Evolutionary conservation across 2,329 filamentous ascomycete species (phyloP), one percentile per base, ranked within the genome.

Genomic region (Apiospora rasikravindrae): DNA sequence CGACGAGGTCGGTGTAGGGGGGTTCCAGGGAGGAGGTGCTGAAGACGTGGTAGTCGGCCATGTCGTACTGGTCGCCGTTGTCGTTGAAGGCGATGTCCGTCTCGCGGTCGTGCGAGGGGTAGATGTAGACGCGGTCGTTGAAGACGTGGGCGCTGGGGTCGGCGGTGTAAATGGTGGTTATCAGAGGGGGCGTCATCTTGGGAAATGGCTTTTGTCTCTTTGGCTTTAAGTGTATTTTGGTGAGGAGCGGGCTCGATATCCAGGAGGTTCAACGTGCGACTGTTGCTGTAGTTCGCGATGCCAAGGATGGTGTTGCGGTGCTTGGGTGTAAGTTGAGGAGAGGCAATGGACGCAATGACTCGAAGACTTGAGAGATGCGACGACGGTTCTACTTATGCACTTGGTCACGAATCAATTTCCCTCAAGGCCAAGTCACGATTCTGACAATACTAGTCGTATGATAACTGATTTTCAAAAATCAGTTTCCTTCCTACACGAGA

Each of bases 21-120:
- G 86, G 84, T 71, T 89, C 87, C 72, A 89, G 82, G 40, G 83
- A 84, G 14, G 81, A 76, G 37, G 83, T 83, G 75, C 88, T 91
- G 82, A 95, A 91, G 80, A 95, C 93, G 82, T 95, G 93, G 86
- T 95, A 95, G 84, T 95, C 93, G 71, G 84, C 87, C 93, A 95
- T 95, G 84, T 94, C 93, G 81, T 94, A 95, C 81, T 95, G 93
- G 83, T 94, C 93, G 79, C 93, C 93, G 86, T 94, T 94, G 86
- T 95, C 93, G 84, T 95, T 95, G 86, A 92, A 91, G 72, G 88
- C 72, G 81, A 94, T 93, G 81, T 90, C 88, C 6, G 92, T 93
- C 81, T 94, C 91, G 76, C 92, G 89, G 82, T 95, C 93, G 83
- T 95, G 93, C 29, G 92, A 95, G 26, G 93, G 93, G 84, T 95